Evolutionary conservation across 495 filamentous ascomycete species (phyloP).

Genomic region (Bombardia bombarda): DNA sequence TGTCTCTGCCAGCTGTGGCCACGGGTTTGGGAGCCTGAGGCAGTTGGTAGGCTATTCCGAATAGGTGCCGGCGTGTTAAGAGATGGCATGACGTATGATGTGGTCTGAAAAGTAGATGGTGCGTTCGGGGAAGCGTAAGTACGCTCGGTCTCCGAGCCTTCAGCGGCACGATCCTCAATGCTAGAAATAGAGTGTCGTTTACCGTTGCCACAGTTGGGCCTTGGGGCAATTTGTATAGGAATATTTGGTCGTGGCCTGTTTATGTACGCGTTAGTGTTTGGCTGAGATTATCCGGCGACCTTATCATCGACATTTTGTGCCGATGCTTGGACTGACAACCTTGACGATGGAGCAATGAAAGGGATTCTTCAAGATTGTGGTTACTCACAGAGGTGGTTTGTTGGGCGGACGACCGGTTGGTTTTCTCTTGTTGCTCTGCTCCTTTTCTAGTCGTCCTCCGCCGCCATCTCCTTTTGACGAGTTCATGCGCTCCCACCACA

Average conservation of each 20-base stretch:
- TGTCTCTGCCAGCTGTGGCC: neutral
- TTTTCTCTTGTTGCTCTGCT: neutral
- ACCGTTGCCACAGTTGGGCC: neutral
- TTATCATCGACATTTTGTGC: neutral
- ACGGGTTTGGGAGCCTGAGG: too few species aligned
- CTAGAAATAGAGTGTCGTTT: neutral
- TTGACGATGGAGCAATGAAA: neutral
- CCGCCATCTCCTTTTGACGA: neutral
- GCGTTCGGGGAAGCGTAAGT: too few species aligned
- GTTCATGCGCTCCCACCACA: neutral
- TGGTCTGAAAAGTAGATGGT: too few species aligned
- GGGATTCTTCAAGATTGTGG: too few species aligned
- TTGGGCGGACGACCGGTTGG: neutral
- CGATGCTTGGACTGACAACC: neutral
- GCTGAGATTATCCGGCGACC: neutral
- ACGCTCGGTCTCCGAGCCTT: neutral
- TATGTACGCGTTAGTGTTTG: neutral
- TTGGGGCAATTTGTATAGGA: neutral
- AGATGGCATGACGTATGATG: too few species aligned
- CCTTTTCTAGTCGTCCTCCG: neutral
- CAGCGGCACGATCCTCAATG: neutral
- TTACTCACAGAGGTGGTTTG: neutral
- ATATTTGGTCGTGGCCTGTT: neutral
- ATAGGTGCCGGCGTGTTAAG: too few species aligned
- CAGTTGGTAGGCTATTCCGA: too few species aligned